Base-by-base conservation (phyloP, 371 early-diverging fungal genomes). In the Haplosporangium sp. region DNA sequence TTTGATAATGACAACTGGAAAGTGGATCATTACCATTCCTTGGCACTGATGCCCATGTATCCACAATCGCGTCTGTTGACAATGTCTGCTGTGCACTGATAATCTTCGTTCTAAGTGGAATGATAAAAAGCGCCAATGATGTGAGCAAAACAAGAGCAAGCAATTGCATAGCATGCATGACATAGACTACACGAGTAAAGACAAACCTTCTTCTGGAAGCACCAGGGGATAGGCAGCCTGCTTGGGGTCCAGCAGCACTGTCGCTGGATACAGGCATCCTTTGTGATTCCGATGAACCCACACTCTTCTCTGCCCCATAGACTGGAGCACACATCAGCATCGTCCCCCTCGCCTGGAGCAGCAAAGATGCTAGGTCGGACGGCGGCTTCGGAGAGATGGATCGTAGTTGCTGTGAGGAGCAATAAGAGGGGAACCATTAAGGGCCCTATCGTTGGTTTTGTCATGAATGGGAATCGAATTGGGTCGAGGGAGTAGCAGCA, bases 211-310 rank as follows among this genome's bases (percentile, higher is more conserved):
- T 68, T 67, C 18, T 71, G 55, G 55, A 77, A 77, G 59, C 79
- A 77, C 79, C 79, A 77, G 8, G 79, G 73, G 41, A 79, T 55
- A 7, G 79, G 79, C 3, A 46, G 58, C 21, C 53, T 42, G n/a
- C 62, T 47, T 16, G 72, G 73, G 5, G 61, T 40, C 79, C 79
- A 79, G 53, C 79, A 79, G 52, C 79, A 79, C 20, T 79, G 79
- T 6, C 79, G 73, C 63, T 79, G 73, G 29, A n/a, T 42, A 51
- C 79, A 79, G 12, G 20, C 62, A 3, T 73, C 73, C 56, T 79
- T 51, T 18, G 54, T 59, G 52, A 79, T 72, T 4, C 79, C 79
- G 23, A 62, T 7, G 43, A 55, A 79, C 0, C 79, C 79, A 51
- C 79, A 79, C 5, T 79, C 79, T 45, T 69, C 58, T 42, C 79